phyloP scores from a whole-genome alignment of 2,329 filamentous ascomycete genomes.

The Fusarium denticulatum region DNA sequence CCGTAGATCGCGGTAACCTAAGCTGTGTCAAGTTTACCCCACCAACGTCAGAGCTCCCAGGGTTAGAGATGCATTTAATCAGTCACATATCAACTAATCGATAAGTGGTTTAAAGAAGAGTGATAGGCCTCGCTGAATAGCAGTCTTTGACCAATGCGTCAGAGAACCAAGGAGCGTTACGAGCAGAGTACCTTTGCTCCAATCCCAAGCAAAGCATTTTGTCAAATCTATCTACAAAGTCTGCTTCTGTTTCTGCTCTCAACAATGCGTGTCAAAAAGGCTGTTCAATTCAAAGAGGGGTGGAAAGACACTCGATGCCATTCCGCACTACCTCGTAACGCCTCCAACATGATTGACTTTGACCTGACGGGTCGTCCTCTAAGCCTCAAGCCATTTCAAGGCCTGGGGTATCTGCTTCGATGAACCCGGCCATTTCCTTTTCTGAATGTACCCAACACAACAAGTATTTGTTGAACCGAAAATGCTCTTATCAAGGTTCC shows the following conservation, averaged over 20 bases:
- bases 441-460: conserved; percentile 25
- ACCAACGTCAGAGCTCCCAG: conserved; percentile 3
- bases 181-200: background rate
- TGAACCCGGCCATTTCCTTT: conserved; percentile 27
- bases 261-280: conserved; percentile 19
- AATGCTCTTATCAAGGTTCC: background rate
- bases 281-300: conserved; percentile 34
- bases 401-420: conserved; percentile 37
- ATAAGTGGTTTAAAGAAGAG: background rate
- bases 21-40: conserved; percentile 19
- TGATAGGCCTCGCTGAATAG: background rate
- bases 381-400: conserved; percentile 27
- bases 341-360: conserved; percentile 18
- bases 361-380: conserved; percentile 19
- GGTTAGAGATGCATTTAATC: background rate
- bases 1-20: background rate
- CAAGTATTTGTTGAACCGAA: conserved; percentile 17
- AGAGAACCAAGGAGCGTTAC: background rate
- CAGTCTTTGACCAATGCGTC: background rate
- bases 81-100: background rate
- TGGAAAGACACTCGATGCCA: background rate
- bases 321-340: conserved; percentile 10
- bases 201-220: conserved; percentile 10
- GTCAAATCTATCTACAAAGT: conserved; percentile 25
- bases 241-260: background rate